These are phyloP conservation scores for Rhododendron ovatum DNA, from an alignment of 148 eudicot species.

Conservation along the genomic window DNA sequence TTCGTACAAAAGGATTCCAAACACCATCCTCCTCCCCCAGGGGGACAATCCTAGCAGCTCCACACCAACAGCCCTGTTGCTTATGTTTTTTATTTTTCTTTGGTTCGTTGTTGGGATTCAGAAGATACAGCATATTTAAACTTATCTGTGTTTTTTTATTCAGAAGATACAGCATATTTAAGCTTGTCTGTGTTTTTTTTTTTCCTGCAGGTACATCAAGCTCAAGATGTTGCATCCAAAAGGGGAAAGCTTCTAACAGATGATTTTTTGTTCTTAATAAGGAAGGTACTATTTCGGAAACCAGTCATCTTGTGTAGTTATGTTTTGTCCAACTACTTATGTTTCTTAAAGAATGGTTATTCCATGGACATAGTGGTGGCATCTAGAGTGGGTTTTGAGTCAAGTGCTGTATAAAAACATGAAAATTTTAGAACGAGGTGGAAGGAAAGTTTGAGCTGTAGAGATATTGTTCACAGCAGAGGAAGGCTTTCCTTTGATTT, in stretches of 20 bases:
- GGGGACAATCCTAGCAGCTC: neutral
- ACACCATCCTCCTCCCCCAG: neutral
- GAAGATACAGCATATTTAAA: neutral
- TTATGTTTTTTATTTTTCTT: neutral
- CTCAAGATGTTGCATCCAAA: constrained; percentile 80
- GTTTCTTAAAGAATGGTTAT: neutral
- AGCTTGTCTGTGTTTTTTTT: constrained; percentile 2
- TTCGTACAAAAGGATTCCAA: neutral
- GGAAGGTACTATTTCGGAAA: constrained; percentile 51
- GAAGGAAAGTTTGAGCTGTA: neutral
- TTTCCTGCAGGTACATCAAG: constrained; percentile 70
- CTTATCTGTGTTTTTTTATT: neutral
- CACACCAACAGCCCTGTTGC: neutral
- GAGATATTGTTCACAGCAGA: neutral
- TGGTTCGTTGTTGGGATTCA: neutral
- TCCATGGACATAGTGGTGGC: neutral
- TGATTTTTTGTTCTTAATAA: constrained; percentile 77
- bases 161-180: neutral
- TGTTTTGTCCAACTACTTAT: neutral
- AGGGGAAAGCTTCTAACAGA: constrained; percentile 93
- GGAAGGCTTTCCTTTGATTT: neutral
- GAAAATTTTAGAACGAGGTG: neutral
- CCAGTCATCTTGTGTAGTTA: neutral
- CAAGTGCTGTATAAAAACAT: neutral
- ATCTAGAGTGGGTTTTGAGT: constrained; percentile 1